Evolutionary conservation across 345 rosid genomes (phyloP).

Genomic region (Salix koriyanagi): DNA sequence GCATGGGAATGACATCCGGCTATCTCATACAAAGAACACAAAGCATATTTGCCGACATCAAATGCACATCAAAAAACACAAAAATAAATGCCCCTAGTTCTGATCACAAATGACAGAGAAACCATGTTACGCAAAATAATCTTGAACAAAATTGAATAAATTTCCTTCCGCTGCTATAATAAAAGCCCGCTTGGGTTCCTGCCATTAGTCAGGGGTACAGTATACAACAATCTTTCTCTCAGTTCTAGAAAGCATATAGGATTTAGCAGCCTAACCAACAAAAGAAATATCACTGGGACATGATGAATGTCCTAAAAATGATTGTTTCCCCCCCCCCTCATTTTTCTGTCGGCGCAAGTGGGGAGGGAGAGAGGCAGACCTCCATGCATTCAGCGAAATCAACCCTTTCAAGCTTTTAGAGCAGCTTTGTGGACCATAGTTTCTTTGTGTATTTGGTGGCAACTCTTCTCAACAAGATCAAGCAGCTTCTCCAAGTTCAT

Average conservation of each 20-base stretch:
- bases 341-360: too few species aligned
- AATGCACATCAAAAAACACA: not conserved
- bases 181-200: constrained; percentile 8
- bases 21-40: not conserved
- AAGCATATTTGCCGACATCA: not conserved
- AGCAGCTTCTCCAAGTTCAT: constrained; percentile 88
- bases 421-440: constrained; percentile 91
- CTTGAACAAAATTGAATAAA: not conserved
- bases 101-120: not conserved
- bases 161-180: constrained; percentile 27
- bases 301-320: not conserved
- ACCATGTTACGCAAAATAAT: not conserved
- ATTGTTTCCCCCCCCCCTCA: too few species aligned
- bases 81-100: not conserved
- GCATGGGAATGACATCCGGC: not conserved
- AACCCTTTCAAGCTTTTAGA: constrained; percentile 48
- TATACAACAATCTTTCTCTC: constrained; percentile 25
- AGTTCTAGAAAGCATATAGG: constrained; percentile 12
- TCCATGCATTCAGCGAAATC: not conserved
- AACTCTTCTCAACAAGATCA: constrained; percentile 93
- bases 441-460: constrained; percentile 94
- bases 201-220: constrained; percentile 17
- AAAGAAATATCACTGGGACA: constrained; percentile 2
- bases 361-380: constrained; percentile 2
- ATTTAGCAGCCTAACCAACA: constrained; percentile 14